Base-by-base conservation (phyloP, 2,329 filamentous ascomycete species). In the Colletotrichum cuscutae region DNA sequence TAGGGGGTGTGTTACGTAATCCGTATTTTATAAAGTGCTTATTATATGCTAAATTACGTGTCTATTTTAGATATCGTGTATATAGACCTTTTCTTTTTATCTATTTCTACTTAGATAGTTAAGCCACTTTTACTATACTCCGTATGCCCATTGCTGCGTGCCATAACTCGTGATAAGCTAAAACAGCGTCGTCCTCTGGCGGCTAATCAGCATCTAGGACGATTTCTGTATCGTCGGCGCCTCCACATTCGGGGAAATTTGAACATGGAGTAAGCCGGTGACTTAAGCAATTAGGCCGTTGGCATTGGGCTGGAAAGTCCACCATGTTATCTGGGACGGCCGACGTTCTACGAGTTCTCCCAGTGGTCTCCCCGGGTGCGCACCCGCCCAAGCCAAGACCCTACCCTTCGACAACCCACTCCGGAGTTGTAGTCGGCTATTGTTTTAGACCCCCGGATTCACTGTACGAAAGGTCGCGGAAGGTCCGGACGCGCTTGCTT, bases 181-280 rank as follows among this genome's bases (percentile, higher is more conserved):
- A 61, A 68, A 35, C 24, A 22, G 64, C 28, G 8, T 68, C 37
- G 13, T 6, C 15, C 4, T 15, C 12, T 49, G 13, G 30, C 24
- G 42, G 32, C 26, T 7, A 9, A n/a, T 53, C n/a, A 3, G 2
- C 56, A 8, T 35, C 68, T 13, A 13, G 68, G 68, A 35, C 57
- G 24, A 63, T 57, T 49, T 49, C 57, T 71, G 68, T 42, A 58
- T 13, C 7, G 2, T 42, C 26, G 62, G 42, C 19, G 60, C 53
- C 54, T 62, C 63, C 57, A 37, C 35, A 24, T 5, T 15, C 30
- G 57, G 52, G 7, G 22, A 35, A 54, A 35, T 19, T 28, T 15
- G 24, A 6, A 26, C 56, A 67, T 61, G 49, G 63, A 8, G 56
- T 35, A 57, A 15, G 57, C 56, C 26, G n/a, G 57, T 37, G 22